Evolutionary conservation across 768 basidiomycete genomes (phyloP).

Genomic region (Lentinula guzmanii): DNA sequence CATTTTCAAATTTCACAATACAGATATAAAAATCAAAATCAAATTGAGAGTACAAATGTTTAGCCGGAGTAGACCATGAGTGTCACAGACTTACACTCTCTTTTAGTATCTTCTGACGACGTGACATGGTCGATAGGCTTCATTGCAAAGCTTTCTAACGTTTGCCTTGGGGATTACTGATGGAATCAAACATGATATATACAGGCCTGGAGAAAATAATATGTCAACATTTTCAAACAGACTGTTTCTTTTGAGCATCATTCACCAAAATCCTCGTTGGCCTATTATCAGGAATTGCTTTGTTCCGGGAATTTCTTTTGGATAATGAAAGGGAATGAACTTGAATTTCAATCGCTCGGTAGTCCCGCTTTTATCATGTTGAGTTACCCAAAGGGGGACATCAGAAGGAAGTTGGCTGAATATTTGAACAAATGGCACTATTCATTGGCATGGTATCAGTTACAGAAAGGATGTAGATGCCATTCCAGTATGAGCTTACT

Average conservation of each 20-base stretch:
- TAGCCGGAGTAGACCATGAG: too few relatives aligned
- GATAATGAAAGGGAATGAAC: neutral
- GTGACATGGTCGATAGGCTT: too few relatives aligned
- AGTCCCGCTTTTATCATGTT: neutral
- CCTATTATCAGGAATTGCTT: neutral
- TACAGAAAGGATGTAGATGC: neutral
- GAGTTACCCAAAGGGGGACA: neutral
- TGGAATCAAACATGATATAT: too few relatives aligned
- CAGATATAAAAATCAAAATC: too few relatives aligned
- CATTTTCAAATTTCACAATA: too few relatives aligned
- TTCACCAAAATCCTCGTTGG: neutral
- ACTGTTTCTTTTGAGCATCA: neutral
- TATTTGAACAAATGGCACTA: neutral
- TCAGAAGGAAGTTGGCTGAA: neutral
- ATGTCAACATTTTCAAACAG: too few relatives aligned
- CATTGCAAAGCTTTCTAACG: too few relatives aligned
- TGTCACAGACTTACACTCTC: too few relatives aligned
- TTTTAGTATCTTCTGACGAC: too few relatives aligned
- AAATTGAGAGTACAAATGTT: too few relatives aligned
- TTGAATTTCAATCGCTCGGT: neutral
- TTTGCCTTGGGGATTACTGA: too few relatives aligned
- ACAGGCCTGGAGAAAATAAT: too few relatives aligned
- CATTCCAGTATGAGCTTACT: neutral
- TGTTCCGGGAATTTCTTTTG: neutral
- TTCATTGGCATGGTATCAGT: neutral